Percentiles rank a stretch among this genome's conserved stretches.
These are phyloP conservation scores for Begonia peltatifolia DNA, from an alignment of 306 rosid species.

Conservation along the genomic window DNA sequence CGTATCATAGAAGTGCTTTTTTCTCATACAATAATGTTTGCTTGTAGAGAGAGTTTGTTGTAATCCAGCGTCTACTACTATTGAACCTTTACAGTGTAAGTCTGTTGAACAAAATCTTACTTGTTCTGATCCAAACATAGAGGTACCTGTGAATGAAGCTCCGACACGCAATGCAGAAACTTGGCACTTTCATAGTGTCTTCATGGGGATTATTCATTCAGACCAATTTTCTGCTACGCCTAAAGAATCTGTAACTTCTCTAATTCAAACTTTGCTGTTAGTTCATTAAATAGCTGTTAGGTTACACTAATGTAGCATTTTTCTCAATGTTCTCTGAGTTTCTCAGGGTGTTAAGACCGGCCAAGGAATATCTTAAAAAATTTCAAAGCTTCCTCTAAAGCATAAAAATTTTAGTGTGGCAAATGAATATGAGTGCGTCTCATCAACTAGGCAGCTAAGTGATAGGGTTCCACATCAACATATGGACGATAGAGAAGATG, in stretches of 20 bases:
- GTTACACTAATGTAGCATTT: slow-evolving; percentile 9
- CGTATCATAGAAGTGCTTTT: too few relatives aligned
- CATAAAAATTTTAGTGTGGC: slow-evolving; percentile 9
- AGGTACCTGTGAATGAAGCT: slow-evolving; percentile 27
- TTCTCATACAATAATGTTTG: too few relatives aligned
- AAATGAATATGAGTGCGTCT: slow-evolving; percentile 22
- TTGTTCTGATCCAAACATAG: slow-evolving; percentile 23
- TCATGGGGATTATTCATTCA: slow-evolving; percentile 27
- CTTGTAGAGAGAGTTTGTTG: background rate
- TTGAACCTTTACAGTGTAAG: background rate
- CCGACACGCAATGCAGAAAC: slow-evolving; percentile 17
- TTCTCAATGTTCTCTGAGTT: slow-evolving; percentile 11
- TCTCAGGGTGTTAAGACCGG: slow-evolving; percentile 23
- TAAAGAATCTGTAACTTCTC: slow-evolving; percentile 21
- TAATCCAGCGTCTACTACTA: background rate
- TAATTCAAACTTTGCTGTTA: background rate
- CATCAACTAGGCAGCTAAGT: slow-evolving; percentile 32
- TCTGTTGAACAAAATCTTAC: slow-evolving; percentile 2
- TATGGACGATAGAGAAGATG: slow-evolving; percentile 23
- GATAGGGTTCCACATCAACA: slow-evolving; percentile 21
- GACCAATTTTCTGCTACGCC: slow-evolving; percentile 18
- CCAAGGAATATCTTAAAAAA: slow-evolving; percentile 13
- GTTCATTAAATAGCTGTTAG: background rate
- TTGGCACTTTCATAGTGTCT: slow-evolving; percentile 15
- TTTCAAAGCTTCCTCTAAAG: slow-evolving; percentile 19